Base-by-base conservation (phyloP, 305 asterid species). In the Solanum aculeatissimum region DNA sequence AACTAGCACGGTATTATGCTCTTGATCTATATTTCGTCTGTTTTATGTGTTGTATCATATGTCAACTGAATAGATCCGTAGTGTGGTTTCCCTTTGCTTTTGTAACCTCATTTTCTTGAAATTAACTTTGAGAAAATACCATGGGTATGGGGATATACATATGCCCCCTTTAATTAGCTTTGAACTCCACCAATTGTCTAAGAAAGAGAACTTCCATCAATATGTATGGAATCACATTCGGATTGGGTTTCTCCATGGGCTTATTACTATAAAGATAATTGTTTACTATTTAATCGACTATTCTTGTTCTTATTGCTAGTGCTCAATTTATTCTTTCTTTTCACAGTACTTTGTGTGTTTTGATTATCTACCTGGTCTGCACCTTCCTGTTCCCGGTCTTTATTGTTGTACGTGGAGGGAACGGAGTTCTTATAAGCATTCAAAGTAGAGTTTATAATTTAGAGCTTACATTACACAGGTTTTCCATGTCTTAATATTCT, bases 1-100 rank as follows among this genome's bases (percentile, higher is more conserved):
- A 90, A 92, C 99, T 21, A 92, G 97, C 93, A 93, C 97, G 89
- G 98, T 97, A 92, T 74, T 91, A 69, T 83, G 51, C 68, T 14
- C 29, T 51, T 38, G 83, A 82, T 82, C 84, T 87, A 83, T 88
- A 35, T 78, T 87, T 71, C 80, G 65, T 9, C 49, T 66, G n/a
- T 51, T 51, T 10, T 19, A 51, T 42, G 9, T 77, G 3, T 15
- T 77, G 45, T 65, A 16, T 77, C 65, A 77, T 77, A 49, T 51
- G 65, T 29, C 65, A 78, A 29, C 82, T 77, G 63, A 75, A 77
- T 51, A 75, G 47, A 18, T 8, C 10, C 65, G 1, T 51, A 27
- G 18, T 51, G 65, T 77, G 27, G 65, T 27, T 51, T 49, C 25
- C 62, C 62, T 75, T 47, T 49, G 81, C 81, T 25, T 27, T 27